Base-by-base conservation (phyloP, 2,329 filamentous ascomycete genomes). In the Apiospora aurea region DNA sequence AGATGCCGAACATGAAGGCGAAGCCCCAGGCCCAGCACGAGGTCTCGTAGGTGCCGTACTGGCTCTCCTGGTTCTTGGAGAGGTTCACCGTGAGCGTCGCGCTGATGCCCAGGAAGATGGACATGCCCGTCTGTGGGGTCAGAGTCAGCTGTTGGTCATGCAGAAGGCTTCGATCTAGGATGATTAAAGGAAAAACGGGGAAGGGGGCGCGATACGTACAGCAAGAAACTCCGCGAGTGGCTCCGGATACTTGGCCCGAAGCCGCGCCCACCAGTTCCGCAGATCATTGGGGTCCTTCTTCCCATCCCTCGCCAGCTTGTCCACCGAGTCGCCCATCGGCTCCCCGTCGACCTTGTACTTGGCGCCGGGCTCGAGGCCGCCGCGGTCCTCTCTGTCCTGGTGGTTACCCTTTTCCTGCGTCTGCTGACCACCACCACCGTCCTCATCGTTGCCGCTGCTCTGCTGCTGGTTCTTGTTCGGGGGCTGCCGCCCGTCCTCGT, bases 1-100 rank as follows among this genome's bases (percentile, higher is more conserved):
- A 78, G 76, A 79, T 72, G 11, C 79, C 78, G 47, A 80, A 78
- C 78, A 80, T 79, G 74, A 76, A 79, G 26, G 78, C 75, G 61
- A 79, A 76, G 11, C 79, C 79, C 78, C 78, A 80, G 2, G 79
- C 78, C 78, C 77, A 79, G 72, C 77, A 5, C 57, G 75, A 70
- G 8, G 76, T 79, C 69, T 78, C 77, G 68, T 78, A 79, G 11
- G 71, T 73, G 34, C 78, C 77, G 46, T 79, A 79, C 77, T 6
- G 69, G 24, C 64, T 57, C 0, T 71, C 16, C 47, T 79, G 77
- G 69, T 71, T 69, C 21, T 75, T 70, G 16, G 77, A 78, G 2
- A 80, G 77, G 53, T 77, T 77, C 43, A 80, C 78, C 6, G 77
- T 75, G 6, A 80, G 75, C 6, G 75, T 79, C 46, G 77, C 75